Evolutionary conservation across 2,329 filamentous ascomycete genomes (phyloP), one percentile per base, ranked within the genome.

Genomic region (Mariannaea elegans): DNA sequence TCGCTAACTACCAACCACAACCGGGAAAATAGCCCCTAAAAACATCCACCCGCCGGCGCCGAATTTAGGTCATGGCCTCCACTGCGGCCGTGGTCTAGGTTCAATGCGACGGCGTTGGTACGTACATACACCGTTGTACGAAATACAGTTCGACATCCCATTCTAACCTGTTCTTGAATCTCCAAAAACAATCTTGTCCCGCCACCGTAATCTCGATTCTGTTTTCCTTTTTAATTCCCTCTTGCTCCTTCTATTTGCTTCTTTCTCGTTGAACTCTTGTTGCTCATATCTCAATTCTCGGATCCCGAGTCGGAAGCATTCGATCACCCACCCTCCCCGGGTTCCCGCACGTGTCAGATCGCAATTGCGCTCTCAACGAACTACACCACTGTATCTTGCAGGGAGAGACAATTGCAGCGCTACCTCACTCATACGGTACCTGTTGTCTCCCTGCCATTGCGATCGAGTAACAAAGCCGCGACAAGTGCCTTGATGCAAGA

Each of bases 231-330:
- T 27, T 19, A 21, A 34, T 36, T 45, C 54, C 41, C 41, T 42
- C 32, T 21, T 10, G 13, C 46, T 31, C 32, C 29, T 6, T 18
- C 32, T 19, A 9, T 7, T 23, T 36, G 16, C 23, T 24, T 18
- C n/a, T 19, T 44, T 23, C 23, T 34, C 32, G 21, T 32, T 34
- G 29, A 19, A 21, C 12, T 31, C 14, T 23, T 12, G n/a, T 27
- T 27, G 24, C 24, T 27, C 41, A 47, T 6, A 12, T 41, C 47
- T 44, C 50, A 13, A 32, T 24, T 34, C 51, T 42, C 49, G 49
- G 56, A 59, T 52, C 38, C 56, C 56, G 56, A 59, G 38, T 49
- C 42, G 49, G 56, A 53, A 59, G 42, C 56, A 23, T 23, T 42
- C 19, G 45, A 7, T 48, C 50, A 23, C 24, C 27, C 46, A 36